Evolutionary conservation across 2,329 filamentous ascomycete species (phyloP), one percentile per base, ranked within the genome.

Genomic region (Pseudogymnoascus destructans): DNA sequence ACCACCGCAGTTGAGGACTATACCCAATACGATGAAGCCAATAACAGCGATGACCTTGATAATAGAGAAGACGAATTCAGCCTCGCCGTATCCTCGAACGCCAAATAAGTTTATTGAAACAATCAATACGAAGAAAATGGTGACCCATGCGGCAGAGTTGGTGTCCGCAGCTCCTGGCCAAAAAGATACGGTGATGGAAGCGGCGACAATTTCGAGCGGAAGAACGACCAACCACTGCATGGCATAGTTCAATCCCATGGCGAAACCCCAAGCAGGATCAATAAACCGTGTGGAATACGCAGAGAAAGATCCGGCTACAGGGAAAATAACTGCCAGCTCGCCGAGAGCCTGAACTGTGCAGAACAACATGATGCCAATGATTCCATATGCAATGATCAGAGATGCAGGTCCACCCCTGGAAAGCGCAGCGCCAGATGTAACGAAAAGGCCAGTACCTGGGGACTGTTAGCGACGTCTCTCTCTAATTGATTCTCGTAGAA

Each of bases 231-330:
- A 77, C 89, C 90, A 95, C 72, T 93, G 87, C 62, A 95, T 70
- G 2, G 87, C 88, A 70, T 95, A 95, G 66, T 95, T 95, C 89
- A 89, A 95, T 10, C 89, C 90, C 84, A 93, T 91, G 49, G 90
- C 88, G 67, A 95, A 95, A 0, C 90, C 91, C 89, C 89, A 95
- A 0, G 91, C 91, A 0, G 91, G 92, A 67, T 97, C 91, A n/a
- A 96, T 74, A 67, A 96, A 96, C 13, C 92, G 82, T 19, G 90
- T 95, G 10, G 90, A 92, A 73, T 91, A 96, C 6, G 89, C 85
- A 2, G 89, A 88, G 69, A 96, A 97, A 3, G 89, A 95, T 59
- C 92, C 92, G n/a, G 91, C 88, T n/a, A 96, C 86, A 1, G 92
- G 92, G 66, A 93, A 96, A 7, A 90, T 75, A 23, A 96, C 90